phyloP scores from a whole-genome alignment of 148 eudicot genomes.

The Linanthus parryae region DNA sequence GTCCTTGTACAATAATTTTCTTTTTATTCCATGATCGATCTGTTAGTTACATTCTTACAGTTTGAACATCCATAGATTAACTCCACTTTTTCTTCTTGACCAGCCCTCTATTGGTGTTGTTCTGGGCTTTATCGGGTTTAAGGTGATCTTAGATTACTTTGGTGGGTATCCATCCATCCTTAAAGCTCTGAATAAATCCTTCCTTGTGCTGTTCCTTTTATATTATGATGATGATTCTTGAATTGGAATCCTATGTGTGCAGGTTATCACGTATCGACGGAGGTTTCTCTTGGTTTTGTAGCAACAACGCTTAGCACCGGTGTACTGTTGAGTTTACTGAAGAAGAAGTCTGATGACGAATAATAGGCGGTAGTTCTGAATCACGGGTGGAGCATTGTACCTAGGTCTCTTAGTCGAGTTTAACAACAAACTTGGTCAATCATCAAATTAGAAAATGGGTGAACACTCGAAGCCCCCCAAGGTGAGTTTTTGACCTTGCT shows the following conservation, averaged over 20 bases:
- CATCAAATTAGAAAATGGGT: too few relatives aligned
- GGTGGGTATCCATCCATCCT: constrained; percentile 40
- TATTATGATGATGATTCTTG: too few relatives aligned
- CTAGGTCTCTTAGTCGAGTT: too few relatives aligned
- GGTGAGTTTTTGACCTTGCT: too few relatives aligned
- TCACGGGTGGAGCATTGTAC: too few relatives aligned
- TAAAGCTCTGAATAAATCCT: background rate
- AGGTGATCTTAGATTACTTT: constrained; percentile 88
- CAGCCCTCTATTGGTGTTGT: constrained; percentile 92
- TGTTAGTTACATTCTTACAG: too few relatives aligned
- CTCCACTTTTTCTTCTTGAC: constrained; percentile 10
- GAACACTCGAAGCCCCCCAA: too few relatives aligned
- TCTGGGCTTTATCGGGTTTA: constrained; percentile 84
- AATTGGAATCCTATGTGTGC: too few relatives aligned
- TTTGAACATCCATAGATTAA: too few relatives aligned
- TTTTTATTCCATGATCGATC: too few relatives aligned
- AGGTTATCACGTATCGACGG: constrained; percentile 90
- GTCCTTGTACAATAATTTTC: too few relatives aligned
- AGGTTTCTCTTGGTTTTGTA: constrained; percentile 82
- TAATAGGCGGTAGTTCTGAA: constrained; percentile 2
- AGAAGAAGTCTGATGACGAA: constrained; percentile 35
- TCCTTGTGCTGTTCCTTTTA: background rate
- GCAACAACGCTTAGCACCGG: constrained; percentile 68
- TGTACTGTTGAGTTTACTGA: constrained; percentile 42
- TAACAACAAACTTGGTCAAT: too few relatives aligned